These are phyloP conservation scores for Penicillium soppii DNA, from an alignment of 495 filamentous ascomycete species.

Conservation along the genomic window DNA sequence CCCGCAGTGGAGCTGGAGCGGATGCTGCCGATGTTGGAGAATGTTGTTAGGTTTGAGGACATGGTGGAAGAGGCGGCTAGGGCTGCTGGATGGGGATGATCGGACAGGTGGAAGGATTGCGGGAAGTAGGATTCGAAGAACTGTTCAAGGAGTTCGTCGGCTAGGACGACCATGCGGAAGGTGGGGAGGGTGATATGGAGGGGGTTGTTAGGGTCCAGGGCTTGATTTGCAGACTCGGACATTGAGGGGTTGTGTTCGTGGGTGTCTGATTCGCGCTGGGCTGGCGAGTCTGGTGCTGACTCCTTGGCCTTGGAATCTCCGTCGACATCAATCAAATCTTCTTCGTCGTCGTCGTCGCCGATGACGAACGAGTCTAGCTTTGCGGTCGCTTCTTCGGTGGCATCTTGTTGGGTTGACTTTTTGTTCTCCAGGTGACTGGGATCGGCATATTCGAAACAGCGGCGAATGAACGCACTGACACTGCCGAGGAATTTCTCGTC, in stretches of 20 bases:
- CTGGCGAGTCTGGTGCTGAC: constrained; percentile 12
- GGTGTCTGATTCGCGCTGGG: neutral
- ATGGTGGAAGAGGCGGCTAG: constrained; percentile 59
- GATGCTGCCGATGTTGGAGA: constrained; percentile 64
- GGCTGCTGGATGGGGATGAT: constrained; percentile 40
- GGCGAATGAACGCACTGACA: constrained; percentile 89
- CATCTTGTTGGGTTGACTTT: constrained; percentile 23
- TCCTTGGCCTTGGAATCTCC: constrained; percentile 32
- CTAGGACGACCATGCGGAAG: constrained; percentile 97
- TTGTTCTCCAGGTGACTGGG: constrained; percentile 73
- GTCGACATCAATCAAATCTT: constrained; percentile 65
- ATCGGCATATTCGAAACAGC: constrained; percentile 98
- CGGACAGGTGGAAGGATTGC: constrained; percentile 66
- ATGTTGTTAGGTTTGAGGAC: constrained; percentile 76
- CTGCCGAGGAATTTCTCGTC: constrained; percentile 87
- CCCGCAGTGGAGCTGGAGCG: constrained; percentile 37
- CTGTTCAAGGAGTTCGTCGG: constrained; percentile 90
- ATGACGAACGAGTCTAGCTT: constrained; percentile 68
- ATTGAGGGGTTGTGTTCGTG: constrained; percentile 19
- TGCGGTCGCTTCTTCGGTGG: constrained; percentile 34
- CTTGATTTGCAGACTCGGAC: constrained; percentile 68
- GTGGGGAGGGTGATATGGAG: constrained; percentile 96
- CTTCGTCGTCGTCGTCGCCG: constrained; percentile 71
- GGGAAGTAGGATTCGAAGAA: constrained; percentile 88
- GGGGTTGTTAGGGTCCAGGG: constrained; percentile 87